These are phyloP conservation scores for Prunus mongolica DNA, from an alignment of 306 rosid species.

Conservation along the genomic window DNA sequence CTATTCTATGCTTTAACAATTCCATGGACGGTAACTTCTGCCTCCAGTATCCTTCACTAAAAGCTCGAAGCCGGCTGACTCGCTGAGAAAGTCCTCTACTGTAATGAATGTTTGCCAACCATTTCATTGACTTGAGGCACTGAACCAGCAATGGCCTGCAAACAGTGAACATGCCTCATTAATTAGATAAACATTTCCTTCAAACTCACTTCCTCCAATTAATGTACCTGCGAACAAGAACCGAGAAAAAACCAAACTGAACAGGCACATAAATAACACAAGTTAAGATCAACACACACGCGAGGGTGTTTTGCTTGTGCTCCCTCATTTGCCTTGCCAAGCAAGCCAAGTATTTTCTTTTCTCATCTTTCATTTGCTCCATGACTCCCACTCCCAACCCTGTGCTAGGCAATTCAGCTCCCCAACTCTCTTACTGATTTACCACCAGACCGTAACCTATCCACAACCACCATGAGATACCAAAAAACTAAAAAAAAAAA, in stretches of 20 bases:
- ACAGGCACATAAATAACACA: constrained; percentile 1
- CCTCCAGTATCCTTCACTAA: not conserved
- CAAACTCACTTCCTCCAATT: constrained; percentile 66
- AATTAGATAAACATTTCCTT: constrained; percentile 74
- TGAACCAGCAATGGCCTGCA: too few species aligned
- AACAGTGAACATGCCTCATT: constrained; percentile 91
- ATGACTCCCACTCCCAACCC: constrained; percentile 68
- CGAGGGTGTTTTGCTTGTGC: not conserved
- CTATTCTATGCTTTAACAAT: constrained; percentile 18
- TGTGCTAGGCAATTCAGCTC: constrained; percentile 54
- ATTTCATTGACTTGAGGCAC: too few species aligned
- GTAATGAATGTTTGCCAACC: too few species aligned
- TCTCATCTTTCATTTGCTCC: constrained; percentile 67
- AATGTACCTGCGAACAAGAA: constrained; percentile 66
- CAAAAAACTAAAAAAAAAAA: too few species aligned
- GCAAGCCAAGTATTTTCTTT: constrained; percentile 42
- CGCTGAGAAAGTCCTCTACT: too few species aligned
- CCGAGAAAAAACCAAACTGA: constrained; percentile 8
- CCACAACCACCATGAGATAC: constrained; percentile 38
- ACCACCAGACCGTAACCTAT: constrained; percentile 61
- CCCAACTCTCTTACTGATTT: constrained; percentile 78
- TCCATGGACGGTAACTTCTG: constrained; percentile 27
- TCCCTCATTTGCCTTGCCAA: constrained; percentile 80
- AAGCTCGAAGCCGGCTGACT: too few species aligned
- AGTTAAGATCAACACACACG: not conserved